Evolutionary conservation across 129 eudicot species (phyloP).

Genomic region (Flaveria bidentis): DNA sequence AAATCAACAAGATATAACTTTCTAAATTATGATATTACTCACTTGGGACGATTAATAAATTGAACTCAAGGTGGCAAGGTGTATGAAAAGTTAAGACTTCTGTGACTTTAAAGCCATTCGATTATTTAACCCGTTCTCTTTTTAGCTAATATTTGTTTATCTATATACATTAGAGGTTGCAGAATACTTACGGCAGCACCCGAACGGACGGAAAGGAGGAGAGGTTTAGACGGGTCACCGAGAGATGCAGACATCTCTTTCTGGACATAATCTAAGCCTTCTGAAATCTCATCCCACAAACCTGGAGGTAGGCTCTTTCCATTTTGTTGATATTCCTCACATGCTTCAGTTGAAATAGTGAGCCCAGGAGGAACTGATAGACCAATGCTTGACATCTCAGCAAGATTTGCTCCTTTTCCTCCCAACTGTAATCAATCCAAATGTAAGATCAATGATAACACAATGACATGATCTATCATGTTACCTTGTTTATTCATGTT

Average conservation of each 20-base stretch:
- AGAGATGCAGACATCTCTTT: slow-evolving; percentile 81
- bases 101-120: neutral
- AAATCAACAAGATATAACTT: slow-evolving; percentile 7
- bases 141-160: neutral
- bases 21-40: too few relatives aligned
- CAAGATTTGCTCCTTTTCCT: slow-evolving; percentile 98
- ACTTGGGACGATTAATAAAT: too few relatives aligned
- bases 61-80: neutral
- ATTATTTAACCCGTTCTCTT: neutral
- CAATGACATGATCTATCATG: neutral
- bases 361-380: slow-evolving; percentile 96
- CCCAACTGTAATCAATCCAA: slow-evolving; percentile 60
- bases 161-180: neutral
- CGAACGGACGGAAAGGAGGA: slow-evolving; percentile 90
- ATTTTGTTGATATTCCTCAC: slow-evolving; percentile 81
- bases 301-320: slow-evolving; percentile 75
- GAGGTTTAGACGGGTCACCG: slow-evolving; percentile 89
- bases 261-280: slow-evolving; percentile 70
- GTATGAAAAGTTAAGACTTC: neutral
- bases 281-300: slow-evolving; percentile 87
- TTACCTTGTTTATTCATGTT: neutral
- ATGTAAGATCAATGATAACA: neutral
- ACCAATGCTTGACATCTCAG: slow-evolving; percentile 98
- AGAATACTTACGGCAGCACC: slow-evolving; percentile 83
- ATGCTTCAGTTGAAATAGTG: slow-evolving; percentile 96